phyloP scores from a whole-genome alignment of 192 early-diverging fungal species.

The Gorgonomyces haynaldii region DNA sequence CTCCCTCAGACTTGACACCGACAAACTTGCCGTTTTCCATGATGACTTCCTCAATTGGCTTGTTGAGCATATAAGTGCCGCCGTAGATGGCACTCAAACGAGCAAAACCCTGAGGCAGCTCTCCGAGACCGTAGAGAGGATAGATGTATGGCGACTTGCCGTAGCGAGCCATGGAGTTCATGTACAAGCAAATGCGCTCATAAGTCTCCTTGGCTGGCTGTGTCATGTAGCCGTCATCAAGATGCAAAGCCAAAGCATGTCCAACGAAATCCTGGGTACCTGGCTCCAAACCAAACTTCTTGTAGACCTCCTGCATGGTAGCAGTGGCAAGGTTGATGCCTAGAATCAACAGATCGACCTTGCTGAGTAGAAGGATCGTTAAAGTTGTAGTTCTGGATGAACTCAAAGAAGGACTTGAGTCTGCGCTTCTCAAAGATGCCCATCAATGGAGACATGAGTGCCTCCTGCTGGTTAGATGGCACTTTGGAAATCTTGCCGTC shows the following conservation, averaged over 20 bases:
- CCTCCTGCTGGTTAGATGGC: constrained; percentile 80
- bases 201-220: constrained; percentile 72
- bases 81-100: constrained; percentile 92
- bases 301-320: constrained; percentile 77
- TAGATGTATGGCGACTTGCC: constrained; percentile 98
- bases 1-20: constrained; percentile 82
- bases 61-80: constrained; percentile 98
- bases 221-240: constrained; percentile 68
- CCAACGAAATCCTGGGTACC: constrained; percentile 97
- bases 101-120: constrained; percentile 98
- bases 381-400: constrained; percentile 80
- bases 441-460: constrained; percentile 71
- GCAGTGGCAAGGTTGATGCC: constrained; percentile 66
- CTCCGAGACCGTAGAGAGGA: constrained; percentile 94
- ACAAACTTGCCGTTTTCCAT: constrained; percentile 70
- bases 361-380: constrained; percentile 73
- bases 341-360: constrained; percentile 13
- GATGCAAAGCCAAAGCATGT: constrained; percentile 90
- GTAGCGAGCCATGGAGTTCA: constrained; percentile 80
- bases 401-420: constrained; percentile 92
- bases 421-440: constrained; percentile 91
- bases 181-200: constrained; percentile 85
- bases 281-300: constrained; percentile 80
- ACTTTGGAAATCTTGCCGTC: constrained; percentile 91
- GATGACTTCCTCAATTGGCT: constrained; percentile 82